Conservation (phyloP, 2,329 filamentous ascomycete species). For the Graphilbum ipis-grandicollis region DNA sequence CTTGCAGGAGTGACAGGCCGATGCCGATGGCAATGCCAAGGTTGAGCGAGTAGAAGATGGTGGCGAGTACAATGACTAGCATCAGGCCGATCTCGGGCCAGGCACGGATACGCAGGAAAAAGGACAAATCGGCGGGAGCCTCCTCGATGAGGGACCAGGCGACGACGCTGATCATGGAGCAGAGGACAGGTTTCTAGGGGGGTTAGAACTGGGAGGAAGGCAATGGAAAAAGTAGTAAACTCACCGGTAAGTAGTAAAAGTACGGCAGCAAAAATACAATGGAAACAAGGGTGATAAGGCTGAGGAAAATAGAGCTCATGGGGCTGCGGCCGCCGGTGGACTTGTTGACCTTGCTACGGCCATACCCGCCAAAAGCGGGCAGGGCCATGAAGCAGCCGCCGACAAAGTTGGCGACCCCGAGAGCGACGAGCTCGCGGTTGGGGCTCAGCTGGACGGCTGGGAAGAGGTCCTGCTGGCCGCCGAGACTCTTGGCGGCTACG, state of each 20-base stretch:
- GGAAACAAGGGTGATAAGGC: conserved; percentile 63
- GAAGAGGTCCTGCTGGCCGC: conserved; percentile 50
- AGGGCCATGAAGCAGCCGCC: conserved; percentile 85
- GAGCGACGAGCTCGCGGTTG: conserved; percentile 82
- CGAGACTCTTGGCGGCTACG: conserved; percentile 83
- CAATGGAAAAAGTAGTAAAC: conserved; percentile 17
- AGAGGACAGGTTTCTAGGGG: conserved; percentile 72
- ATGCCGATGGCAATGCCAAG: conserved; percentile 89
- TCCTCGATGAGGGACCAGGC: conserved; percentile 92
- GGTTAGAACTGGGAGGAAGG: conserved; percentile 2
- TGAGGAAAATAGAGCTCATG: conserved; percentile 82
- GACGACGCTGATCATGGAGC: conserved; percentile 86
- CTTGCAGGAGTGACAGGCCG: conserved; percentile 72
- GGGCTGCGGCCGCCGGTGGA: conserved; percentile 83
- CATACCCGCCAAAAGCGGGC: conserved; percentile 90
- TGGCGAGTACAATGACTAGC: conserved; percentile 76
- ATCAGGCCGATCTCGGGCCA: conserved; percentile 79
- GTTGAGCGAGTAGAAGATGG: conserved; percentile 88
- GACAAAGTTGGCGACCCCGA: conserved; percentile 81
- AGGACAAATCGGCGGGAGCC: conserved; percentile 76
- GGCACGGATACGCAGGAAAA: conserved; percentile 73
- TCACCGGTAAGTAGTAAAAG: conserved; percentile 87
- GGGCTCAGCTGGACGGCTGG: conserved; percentile 70
- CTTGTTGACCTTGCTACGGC: conserved; percentile 85
- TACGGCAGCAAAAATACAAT: conserved; percentile 73